phyloP scores from a whole-genome alignment of 2,329 filamentous ascomycete species.

The Cadophora gregata region DNA sequence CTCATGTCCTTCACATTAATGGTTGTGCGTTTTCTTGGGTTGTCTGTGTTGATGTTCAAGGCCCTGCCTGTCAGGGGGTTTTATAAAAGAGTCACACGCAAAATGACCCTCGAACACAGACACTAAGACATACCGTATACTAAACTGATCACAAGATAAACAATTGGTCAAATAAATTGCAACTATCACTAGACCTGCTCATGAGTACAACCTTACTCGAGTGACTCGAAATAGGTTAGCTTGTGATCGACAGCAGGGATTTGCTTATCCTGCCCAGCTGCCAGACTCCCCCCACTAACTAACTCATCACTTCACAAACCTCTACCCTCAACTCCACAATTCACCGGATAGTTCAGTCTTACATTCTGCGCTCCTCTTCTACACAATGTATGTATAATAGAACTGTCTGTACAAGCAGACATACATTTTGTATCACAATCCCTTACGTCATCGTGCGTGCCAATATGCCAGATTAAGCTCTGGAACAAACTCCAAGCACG shows the following conservation, averaged over 20 bases:
- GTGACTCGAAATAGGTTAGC: background rate
- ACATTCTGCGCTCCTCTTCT: background rate
- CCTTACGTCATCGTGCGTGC: constrained; percentile 18
- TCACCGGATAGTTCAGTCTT: background rate
- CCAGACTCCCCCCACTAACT: constrained; percentile 6
- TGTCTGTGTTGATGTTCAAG: too few species aligned
- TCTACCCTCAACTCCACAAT: background rate
- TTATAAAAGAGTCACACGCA: too few species aligned
- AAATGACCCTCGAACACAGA: background rate
- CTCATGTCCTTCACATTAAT: too few species aligned
- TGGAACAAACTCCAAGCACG: constrained; percentile 14
- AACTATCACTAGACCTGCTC: background rate
- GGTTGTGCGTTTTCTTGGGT: too few species aligned
- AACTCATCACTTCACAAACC: background rate
- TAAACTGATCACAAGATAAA: background rate
- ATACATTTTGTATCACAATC: background rate
- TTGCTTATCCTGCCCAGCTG: constrained; percentile 10
- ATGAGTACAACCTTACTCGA: background rate
- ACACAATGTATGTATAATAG: constrained; percentile 4
- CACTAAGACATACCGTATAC: background rate
- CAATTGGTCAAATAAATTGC: background rate
- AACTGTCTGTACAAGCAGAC: constrained; percentile 1
- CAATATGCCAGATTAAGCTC: constrained; percentile 16
- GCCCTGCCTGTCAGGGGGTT: too few species aligned
- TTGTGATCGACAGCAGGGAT: constrained; percentile 21